phyloP scores from a whole-genome alignment of 768 basidiomycete species.

The Lactifluus piperatus region DNA sequence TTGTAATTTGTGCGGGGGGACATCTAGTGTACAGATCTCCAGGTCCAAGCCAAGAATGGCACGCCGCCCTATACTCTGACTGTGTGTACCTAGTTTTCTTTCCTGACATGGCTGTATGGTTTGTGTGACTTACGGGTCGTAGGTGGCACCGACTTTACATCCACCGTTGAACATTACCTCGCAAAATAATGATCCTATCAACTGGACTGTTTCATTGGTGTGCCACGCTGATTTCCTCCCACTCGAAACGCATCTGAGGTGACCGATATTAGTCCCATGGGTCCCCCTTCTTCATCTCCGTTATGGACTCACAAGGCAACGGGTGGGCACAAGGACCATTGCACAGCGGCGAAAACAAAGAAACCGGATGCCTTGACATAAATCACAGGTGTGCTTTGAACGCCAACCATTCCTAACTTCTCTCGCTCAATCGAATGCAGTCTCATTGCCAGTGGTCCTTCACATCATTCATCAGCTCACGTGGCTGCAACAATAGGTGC shows the following conservation, averaged over 20 bases:
- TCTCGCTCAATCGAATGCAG: background rate
- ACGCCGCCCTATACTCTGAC: conserved; percentile 52
- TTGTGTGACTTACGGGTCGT: background rate
- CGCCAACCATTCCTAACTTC: background rate
- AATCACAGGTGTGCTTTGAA: conserved; percentile 1
- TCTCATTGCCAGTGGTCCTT: background rate
- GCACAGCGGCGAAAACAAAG: conserved; percentile 39
- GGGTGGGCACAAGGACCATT: conserved; percentile 51
- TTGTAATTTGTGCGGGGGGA: background rate
- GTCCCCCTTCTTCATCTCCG: conserved; percentile 46
- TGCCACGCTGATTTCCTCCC: background rate
- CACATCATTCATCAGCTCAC: background rate
- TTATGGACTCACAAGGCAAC: conserved; percentile 42
- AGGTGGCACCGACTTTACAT: conserved; percentile 54
- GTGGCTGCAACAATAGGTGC: conserved; percentile 12
- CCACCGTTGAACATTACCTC: conserved; percentile 52
- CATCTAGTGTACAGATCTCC: conserved; percentile 48
- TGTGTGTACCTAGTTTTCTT: conserved; percentile 29
- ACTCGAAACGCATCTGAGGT: conserved; percentile 17
- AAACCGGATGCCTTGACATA: conserved; percentile 35
- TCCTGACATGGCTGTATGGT: background rate
- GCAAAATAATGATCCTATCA: conserved; percentile 33
- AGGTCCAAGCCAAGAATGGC: conserved; percentile 44
- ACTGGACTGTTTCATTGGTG: conserved; percentile 47
- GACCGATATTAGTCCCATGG: conserved; percentile 36